These are phyloP conservation scores for Gracilaria domingensis DNA, from an alignment of 23 red algal genomes.

Conservation along the genomic window DNA sequence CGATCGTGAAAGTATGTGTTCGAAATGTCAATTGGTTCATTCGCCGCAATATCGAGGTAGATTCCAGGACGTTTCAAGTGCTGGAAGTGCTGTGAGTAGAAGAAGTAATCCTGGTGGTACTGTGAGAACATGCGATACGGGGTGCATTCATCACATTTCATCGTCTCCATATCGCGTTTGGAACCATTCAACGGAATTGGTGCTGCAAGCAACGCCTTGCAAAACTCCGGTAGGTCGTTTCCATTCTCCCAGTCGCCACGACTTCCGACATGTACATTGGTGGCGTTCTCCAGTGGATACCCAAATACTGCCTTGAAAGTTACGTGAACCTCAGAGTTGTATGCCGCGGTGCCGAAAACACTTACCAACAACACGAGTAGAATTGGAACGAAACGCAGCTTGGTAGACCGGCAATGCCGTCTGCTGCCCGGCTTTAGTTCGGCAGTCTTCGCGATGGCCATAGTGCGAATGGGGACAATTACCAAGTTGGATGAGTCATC, in stretches of 20 bases:
- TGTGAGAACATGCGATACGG: conserved; percentile 34
- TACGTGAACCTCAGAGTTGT: not conserved
- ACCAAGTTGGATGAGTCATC: not conserved
- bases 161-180: not conserved
- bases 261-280: not conserved
- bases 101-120: conserved; percentile 46
- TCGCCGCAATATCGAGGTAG: conserved; percentile 59
- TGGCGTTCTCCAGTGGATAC: not conserved
- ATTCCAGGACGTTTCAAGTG: conserved; percentile 51
- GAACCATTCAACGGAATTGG: not conserved
- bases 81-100: conserved; percentile 61
- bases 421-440: not conserved
- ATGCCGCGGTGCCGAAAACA: not conserved
- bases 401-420: not conserved
- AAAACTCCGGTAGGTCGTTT: not conserved
- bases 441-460: not conserved
- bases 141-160: not conserved
- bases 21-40: conserved; percentile 48
- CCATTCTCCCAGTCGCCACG: not conserved
- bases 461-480: not conserved
- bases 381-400: not conserved
- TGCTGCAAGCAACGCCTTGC: not conserved
- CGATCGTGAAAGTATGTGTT: conserved; percentile 65
- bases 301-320: not conserved
- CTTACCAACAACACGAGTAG: not conserved